A percentile compares a stretch with the other conserved stretches of the same genome.
Conservation (phyloP, 2,329 filamentous ascomycete genomes). For the Colletotrichum sp. region DNA sequence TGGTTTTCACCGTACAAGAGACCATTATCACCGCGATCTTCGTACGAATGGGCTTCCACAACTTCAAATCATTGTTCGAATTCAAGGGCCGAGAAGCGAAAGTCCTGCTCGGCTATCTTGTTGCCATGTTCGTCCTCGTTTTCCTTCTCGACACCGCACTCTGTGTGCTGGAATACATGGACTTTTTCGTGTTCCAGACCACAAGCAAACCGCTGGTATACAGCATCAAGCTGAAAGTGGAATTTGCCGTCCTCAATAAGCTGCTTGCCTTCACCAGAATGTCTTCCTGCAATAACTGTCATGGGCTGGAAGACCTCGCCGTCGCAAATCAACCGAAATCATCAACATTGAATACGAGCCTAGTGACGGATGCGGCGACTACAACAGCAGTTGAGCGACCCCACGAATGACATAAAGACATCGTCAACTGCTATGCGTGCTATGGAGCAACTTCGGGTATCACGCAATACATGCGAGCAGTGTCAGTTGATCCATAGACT, state of each 20-base stretch:
- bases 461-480: neutral
- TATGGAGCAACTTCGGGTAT: neutral
- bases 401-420: neutral
- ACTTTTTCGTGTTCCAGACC: slow-evolving; percentile 31
- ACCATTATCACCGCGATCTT: slow-evolving; percentile 50
- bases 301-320: neutral
- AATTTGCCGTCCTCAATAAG: slow-evolving; percentile 53
- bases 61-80: slow-evolving; percentile 11
- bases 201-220: slow-evolving; percentile 18
- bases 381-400: neutral
- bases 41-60: slow-evolving; percentile 41
- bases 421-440: neutral
- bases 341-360: neutral
- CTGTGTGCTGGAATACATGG: slow-evolving; percentile 40
- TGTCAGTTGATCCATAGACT: neutral
- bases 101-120: slow-evolving; percentile 40
- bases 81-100: slow-evolving; percentile 6
- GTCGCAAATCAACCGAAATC: neutral
- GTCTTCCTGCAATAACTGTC: neutral
- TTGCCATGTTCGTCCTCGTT: slow-evolving; percentile 43
- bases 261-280: slow-evolving; percentile 22
- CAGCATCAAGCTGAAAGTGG: slow-evolving; percentile 38
- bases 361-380: neutral
- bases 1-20: slow-evolving; percentile 61
- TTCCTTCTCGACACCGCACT: slow-evolving; percentile 43